These are phyloP conservation scores for Grosmannia clavigera DNA, from an alignment of 2,329 filamentous ascomycete genomes.

Conservation along the genomic window DNA sequence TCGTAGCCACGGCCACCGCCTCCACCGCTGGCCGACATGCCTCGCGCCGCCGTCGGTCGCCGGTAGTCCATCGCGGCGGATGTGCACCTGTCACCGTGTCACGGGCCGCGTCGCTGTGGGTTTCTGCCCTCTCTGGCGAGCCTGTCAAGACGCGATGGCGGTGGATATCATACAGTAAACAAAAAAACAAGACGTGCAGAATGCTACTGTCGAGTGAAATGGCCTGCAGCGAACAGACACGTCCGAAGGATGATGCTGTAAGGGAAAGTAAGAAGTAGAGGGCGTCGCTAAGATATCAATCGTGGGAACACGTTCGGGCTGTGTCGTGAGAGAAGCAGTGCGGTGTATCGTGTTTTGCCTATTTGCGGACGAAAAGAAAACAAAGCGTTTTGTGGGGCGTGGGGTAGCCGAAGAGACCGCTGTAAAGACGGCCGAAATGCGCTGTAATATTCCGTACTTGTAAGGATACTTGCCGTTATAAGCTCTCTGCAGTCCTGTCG, in stretches of 20 bases:
- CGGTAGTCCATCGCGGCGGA: background rate
- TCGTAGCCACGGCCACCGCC: constrained; percentile 1
- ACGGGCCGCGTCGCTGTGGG: background rate
- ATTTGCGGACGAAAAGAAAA: background rate
- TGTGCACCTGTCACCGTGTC: background rate
- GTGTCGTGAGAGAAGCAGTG: background rate
- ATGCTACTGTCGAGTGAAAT: too few species aligned
- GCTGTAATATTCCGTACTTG: too few species aligned
- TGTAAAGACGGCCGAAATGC: background rate
- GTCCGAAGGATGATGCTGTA: background rate
- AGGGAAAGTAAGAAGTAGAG: background rate
- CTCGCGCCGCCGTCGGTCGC: background rate
- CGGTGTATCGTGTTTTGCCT: background rate
- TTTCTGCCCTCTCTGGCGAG: background rate
- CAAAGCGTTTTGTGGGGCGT: background rate
- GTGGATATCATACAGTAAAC: background rate
- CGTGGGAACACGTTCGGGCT: background rate
- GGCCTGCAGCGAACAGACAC: background rate
- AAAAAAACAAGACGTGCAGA: background rate
- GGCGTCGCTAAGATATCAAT: background rate
- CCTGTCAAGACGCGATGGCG: background rate
- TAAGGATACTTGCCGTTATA: too few species aligned
- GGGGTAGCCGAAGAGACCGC: background rate
- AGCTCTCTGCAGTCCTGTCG: too few species aligned
- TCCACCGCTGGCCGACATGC: background rate